phyloP scores from a whole-genome alignment of 2,329 filamentous ascomycete genomes.

The Pestalotiopsis sp. region DNA sequence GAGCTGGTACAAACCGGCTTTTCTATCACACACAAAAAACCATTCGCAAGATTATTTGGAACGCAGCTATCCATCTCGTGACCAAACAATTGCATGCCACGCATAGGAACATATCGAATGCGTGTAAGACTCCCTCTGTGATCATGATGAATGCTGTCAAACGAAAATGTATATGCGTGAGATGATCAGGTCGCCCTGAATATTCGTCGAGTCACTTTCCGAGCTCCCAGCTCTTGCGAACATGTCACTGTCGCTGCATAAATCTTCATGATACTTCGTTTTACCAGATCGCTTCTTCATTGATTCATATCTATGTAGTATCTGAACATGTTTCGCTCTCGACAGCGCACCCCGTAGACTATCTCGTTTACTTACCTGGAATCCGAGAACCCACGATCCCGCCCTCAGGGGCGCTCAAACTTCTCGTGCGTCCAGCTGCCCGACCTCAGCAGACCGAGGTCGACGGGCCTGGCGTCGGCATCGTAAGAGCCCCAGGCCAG shows the following conservation, averaged over 20 bases:
- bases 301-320: no score
- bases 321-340: no score
- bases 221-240: no score
- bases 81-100: neutral
- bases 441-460: neutral
- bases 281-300: no score
- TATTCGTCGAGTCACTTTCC: no score
- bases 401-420: neutral
- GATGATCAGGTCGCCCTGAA: no score
- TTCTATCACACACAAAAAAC: neutral
- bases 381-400: no score
- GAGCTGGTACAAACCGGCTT: neutral
- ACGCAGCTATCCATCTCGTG: neutral
- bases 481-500: neutral
- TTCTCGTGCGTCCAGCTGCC: neutral
- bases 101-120: no score
- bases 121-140: neutral
- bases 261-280: no score
- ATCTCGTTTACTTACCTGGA: no score
- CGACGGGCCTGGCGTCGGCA: neutral
- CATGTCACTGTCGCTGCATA: no score
- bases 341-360: no score
- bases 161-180: neutral
- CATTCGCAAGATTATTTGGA: neutral
- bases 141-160: neutral